These are phyloP conservation scores for Mortierella sp. DNA, from an alignment of 371 early-diverging fungal species.

Conservation along the genomic window DNA sequence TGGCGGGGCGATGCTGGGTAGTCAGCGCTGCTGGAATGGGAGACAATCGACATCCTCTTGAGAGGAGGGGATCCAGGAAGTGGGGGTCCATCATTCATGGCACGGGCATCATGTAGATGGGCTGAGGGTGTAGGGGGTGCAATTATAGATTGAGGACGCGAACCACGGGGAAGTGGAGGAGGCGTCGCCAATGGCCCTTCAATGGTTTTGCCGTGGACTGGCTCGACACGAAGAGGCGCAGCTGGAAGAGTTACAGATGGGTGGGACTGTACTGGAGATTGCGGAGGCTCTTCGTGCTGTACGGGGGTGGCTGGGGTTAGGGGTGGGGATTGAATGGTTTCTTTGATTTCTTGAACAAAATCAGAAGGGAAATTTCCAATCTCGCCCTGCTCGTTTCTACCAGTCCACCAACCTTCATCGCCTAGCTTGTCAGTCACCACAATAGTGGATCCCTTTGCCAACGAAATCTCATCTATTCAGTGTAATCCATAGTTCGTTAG, in stretches of 20 bases:
- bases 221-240: conserved; percentile 31
- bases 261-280: conserved; percentile 22
- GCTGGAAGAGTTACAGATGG: conserved; percentile 25
- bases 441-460: conserved; percentile 65
- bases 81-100: conserved; percentile 30
- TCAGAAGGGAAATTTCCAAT: conserved; percentile 69
- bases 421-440: conserved; percentile 64
- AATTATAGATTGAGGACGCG: conserved; percentile 52
- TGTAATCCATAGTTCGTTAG: background rate
- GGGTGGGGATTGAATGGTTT: conserved; percentile 57
- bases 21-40: conserved; percentile 39
- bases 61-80: conserved; percentile 40
- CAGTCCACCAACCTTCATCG: conserved; percentile 76
- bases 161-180: conserved; percentile 31
- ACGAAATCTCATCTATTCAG: conserved; percentile 65
- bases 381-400: conserved; percentile 69
- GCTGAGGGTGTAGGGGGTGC: conserved; percentile 27
- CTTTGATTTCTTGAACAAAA: conserved; percentile 70
- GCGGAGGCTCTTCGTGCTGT: conserved; percentile 27
- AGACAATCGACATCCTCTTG: conserved; percentile 32
- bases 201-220: conserved; percentile 25
- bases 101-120: conserved; percentile 14
- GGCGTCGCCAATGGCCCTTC: conserved; percentile 37
- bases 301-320: conserved; percentile 11
- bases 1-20: conserved; percentile 29